These are phyloP conservation scores for Hanseniaspora hatyaiensis DNA, from an alignment of 805 yeast species.

Conservation along the genomic window DNA sequence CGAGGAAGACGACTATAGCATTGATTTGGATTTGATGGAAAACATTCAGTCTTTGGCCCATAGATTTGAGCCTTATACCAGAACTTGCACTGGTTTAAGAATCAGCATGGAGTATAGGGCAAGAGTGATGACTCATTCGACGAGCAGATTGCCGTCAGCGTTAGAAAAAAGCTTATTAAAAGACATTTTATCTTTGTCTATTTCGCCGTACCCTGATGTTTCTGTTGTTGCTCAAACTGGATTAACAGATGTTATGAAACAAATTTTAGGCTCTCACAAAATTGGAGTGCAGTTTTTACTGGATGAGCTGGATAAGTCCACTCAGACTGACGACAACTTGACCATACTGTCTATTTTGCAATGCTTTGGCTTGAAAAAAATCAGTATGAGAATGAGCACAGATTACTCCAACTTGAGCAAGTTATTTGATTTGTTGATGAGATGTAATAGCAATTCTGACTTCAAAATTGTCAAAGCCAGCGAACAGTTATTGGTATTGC, in stretches of 20 bases:
- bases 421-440: conserved; percentile 39
- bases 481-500: conserved; percentile 37
- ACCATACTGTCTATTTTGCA: conserved; percentile 53
- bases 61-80: conserved; percentile 57
- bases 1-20: conserved; percentile 40
- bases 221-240: conserved; percentile 58
- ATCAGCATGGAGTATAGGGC: conserved; percentile 63
- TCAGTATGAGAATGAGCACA: conserved; percentile 45
- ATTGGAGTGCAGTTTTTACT: conserved; percentile 43
- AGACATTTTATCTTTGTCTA: conserved; percentile 52
- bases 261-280: conserved; percentile 54
- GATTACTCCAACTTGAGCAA: conserved; percentile 44
- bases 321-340: conserved; percentile 40
- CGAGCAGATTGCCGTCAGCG: conserved; percentile 57
- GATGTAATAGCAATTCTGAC: conserved; percentile 41
- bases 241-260: conserved; percentile 55
- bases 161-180: conserved; percentile 50
- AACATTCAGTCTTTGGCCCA: conserved; percentile 54
- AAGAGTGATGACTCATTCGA: conserved; percentile 58
- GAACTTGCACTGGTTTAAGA: conserved; percentile 65
- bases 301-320: conserved; percentile 37
- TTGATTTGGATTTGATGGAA: conserved; percentile 46
- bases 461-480: conserved; percentile 38
- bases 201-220: conserved; percentile 62
- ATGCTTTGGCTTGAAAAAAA: conserved; percentile 44